Evolutionary conservation across 371 early-diverging fungal genomes (phyloP).

Genomic region (Massospora cicadina): DNA sequence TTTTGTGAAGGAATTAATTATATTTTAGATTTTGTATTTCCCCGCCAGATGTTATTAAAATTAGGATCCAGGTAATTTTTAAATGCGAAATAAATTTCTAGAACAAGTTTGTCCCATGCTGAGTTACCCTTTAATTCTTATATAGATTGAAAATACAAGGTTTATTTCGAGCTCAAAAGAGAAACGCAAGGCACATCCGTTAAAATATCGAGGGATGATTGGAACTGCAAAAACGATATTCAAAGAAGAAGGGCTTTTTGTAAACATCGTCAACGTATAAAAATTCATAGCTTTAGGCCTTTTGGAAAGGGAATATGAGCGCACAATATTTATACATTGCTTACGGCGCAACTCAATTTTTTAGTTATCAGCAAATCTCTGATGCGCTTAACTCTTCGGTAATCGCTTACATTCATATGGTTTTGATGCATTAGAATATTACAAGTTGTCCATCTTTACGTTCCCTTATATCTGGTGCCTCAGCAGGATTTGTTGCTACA

Average conservation of each 20-base stretch:
- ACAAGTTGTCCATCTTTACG: slow-evolving; percentile 12
- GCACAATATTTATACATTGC: slow-evolving; percentile 79
- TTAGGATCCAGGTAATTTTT: not conserved
- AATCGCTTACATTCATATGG: slow-evolving; percentile 1
- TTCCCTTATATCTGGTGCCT: slow-evolving; percentile 46
- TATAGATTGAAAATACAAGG: not conserved
- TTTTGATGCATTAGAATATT: slow-evolving; percentile 10
- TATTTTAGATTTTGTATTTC: not conserved
- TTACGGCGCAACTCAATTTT: slow-evolving; percentile 80
- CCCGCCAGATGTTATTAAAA: not conserved
- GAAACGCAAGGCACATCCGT: not conserved
- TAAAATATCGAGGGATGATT: slow-evolving; percentile 29
- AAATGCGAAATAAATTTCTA: not conserved
- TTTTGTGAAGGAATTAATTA: not conserved
- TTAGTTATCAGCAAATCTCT: slow-evolving; percentile 40
- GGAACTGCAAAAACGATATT: slow-evolving; percentile 34
- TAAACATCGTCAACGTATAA: slow-evolving; percentile 15
- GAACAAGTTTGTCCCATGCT: no score
- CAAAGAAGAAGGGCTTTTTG: slow-evolving; percentile 53
- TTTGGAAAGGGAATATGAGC: slow-evolving; percentile 87
- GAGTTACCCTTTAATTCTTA: no score
- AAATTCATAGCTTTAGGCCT: slow-evolving; percentile 25
- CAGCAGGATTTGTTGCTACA: slow-evolving; percentile 64
- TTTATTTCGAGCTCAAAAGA: not conserved
- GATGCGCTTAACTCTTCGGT: slow-evolving; percentile 15